Percentiles rank a stretch among this genome's conserved stretches.
Evolutionary conservation across 768 basidiomycete species (phyloP).

Genomic region (Tricholoma sp.): DNA sequence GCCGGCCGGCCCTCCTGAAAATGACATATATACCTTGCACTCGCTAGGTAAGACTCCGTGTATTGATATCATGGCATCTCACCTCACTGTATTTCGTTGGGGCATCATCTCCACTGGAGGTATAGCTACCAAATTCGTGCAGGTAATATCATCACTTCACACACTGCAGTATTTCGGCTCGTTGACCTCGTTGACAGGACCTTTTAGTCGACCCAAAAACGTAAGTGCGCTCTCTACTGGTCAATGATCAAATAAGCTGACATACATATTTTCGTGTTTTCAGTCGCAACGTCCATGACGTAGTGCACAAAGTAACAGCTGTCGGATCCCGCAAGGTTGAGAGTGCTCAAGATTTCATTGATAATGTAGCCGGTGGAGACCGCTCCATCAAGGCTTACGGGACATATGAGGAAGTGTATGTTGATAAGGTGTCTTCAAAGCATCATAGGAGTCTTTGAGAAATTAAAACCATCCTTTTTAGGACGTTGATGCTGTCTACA

Average conservation of each 20-base stretch:
- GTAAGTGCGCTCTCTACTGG: conserved; percentile 20
- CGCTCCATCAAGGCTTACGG: conserved; percentile 63
- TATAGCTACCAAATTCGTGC: conserved; percentile 65
- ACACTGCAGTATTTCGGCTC: neutral
- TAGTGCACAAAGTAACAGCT: conserved; percentile 63
- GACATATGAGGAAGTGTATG: conserved; percentile 68
- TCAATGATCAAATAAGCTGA: neutral
- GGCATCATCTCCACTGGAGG: conserved; percentile 82
- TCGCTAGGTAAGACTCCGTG: neutral
- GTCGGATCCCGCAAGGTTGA: conserved; percentile 72
- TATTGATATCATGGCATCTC: conserved; percentile 22
- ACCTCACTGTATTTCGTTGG: conserved; percentile 59
- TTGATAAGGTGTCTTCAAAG: conserved; percentile 47
- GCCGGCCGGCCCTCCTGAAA: too few species aligned
- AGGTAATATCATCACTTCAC: conserved; percentile 31
- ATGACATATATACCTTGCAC: too few species aligned
- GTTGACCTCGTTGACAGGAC: conserved; percentile 45
- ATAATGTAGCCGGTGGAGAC: conserved; percentile 43
- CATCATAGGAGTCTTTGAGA: neutral
- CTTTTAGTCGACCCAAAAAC: conserved; percentile 69
- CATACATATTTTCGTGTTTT: neutral
- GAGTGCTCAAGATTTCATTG: conserved; percentile 69
- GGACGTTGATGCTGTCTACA: conserved; percentile 76
- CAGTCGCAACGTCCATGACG: conserved; percentile 64
- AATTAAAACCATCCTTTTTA: conserved; percentile 13